Evolutionary conservation across 495 filamentous ascomycete genomes (phyloP).

Genomic region (Penicillium parvum): DNA sequence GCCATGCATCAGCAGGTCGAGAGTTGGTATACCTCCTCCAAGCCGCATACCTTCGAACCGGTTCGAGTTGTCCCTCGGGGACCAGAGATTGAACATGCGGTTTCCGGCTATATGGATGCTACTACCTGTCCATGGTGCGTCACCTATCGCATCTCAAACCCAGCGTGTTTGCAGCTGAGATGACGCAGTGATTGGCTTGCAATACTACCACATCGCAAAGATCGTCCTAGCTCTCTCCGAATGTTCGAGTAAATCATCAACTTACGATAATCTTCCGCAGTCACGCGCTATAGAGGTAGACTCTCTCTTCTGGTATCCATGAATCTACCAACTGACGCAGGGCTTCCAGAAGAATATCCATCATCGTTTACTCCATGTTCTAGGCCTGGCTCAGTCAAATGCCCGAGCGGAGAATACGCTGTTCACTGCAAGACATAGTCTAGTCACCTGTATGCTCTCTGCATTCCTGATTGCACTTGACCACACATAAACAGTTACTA

Average conservation of each 20-base stretch:
- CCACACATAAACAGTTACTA: background rate
- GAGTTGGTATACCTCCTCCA: constrained; percentile 18
- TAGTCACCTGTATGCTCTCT: constrained; percentile 25
- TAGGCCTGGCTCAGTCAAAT: constrained; percentile 29
- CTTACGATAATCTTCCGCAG: constrained; percentile 22
- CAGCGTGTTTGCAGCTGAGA: background rate
- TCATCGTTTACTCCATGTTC: constrained; percentile 21
- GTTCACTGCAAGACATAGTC: constrained; percentile 29
- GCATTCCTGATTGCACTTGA: background rate
- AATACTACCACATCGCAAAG: constrained; percentile 32
- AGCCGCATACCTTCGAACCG: constrained; percentile 26
- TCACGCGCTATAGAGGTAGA: constrained; percentile 23
- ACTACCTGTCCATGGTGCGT: constrained; percentile 27
- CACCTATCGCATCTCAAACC: background rate
- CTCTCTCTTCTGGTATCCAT: too few species aligned
- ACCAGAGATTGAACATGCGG: constrained; percentile 2
- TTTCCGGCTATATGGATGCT: constrained; percentile 29
- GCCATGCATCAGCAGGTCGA: constrained; percentile 14
- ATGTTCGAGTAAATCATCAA: constrained; percentile 7
- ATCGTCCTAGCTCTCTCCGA: constrained; percentile 24
- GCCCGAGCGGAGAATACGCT: constrained; percentile 26
- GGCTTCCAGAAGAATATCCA: constrained; percentile 19
- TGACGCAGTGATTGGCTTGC: constrained; percentile 23
- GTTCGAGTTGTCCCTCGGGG: constrained; percentile 13
- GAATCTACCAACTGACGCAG: background rate